A percentile compares a stretch with the other conserved stretches of the same genome.
Conservation (phyloP, 2,329 filamentous ascomycete genomes). For the Mollisia scopiformis region DNA sequence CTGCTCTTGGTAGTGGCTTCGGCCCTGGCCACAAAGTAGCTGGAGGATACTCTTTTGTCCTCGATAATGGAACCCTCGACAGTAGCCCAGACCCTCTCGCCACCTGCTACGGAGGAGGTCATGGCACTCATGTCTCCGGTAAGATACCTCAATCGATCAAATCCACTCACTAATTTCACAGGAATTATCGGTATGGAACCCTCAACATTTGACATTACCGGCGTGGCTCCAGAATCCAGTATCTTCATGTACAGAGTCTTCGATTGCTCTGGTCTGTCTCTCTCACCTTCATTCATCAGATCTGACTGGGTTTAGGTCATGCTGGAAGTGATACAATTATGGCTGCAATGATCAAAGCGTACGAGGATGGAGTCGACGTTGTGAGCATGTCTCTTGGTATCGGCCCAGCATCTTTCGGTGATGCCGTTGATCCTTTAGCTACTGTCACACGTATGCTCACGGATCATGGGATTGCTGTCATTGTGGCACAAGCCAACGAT, state of each 20-base stretch:
- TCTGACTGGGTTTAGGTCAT: no score
- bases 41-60: slow-evolving; percentile 59
- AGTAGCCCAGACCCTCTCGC: slow-evolving; percentile 22
- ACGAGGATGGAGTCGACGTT: slow-evolving; percentile 26
- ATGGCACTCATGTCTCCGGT: slow-evolving; percentile 30
- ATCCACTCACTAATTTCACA: slow-evolving; percentile 2
- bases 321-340: slow-evolving; percentile 25
- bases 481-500: slow-evolving; percentile 24
- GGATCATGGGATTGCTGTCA: slow-evolving; percentile 8
- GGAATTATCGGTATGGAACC: slow-evolving; percentile 26
- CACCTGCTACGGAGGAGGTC: slow-evolving; percentile 26
- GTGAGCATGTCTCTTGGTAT: slow-evolving; percentile 29
- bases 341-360: slow-evolving; percentile 26
- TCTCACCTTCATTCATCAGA: no score
- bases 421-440: slow-evolving; percentile 14
- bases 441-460: background rate
- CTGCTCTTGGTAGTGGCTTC: slow-evolving; percentile 66
- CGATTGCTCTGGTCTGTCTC: slow-evolving; percentile 25
- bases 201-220: slow-evolving; percentile 22
- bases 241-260: slow-evolving; percentile 28
- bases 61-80: slow-evolving; percentile 42
- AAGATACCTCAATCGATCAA: background rate
- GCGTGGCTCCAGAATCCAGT: slow-evolving; percentile 27
- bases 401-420: slow-evolving; percentile 11
- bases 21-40: slow-evolving; percentile 60